Evolutionary conservation across 2,329 filamentous ascomycete genomes (phyloP).

Genomic region (Colletotrichum karsti): DNA sequence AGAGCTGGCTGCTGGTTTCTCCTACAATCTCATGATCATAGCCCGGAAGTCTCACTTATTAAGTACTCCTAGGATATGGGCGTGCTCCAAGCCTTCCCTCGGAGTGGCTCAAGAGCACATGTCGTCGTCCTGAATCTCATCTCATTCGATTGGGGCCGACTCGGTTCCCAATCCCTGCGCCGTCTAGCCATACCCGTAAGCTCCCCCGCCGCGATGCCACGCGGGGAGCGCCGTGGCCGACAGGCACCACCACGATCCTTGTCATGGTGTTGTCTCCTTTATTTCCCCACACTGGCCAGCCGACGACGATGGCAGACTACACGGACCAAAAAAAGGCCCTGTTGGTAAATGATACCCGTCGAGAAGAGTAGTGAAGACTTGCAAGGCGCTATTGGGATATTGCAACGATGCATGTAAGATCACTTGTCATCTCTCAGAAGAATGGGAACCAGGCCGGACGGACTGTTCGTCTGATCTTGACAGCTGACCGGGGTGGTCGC

Average conservation of each 20-base stretch:
- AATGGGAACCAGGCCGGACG: not conserved
- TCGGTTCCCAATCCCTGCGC: not conserved
- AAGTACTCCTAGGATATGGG: not conserved
- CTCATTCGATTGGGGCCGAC: not conserved
- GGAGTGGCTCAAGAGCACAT: not conserved
- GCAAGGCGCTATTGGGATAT: no score
- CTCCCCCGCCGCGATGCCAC: not conserved
- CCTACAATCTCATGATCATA: not conserved
- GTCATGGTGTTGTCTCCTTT: not conserved
- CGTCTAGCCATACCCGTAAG: not conserved
- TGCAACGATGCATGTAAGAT: no score
- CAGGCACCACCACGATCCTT: not conserved
- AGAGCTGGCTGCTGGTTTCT: not conserved
- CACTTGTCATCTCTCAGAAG: not conserved
- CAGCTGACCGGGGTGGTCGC: not conserved
- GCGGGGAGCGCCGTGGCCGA: not conserved
- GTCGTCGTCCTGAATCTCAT: not conserved
- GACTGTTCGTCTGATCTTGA: constrained; percentile 3
- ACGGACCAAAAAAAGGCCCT: not conserved
- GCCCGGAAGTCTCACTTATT: not conserved
- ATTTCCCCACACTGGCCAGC: not conserved
- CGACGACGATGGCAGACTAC: not conserved
- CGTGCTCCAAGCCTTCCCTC: not conserved
- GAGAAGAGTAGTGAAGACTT: not conserved
- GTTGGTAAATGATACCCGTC: not conserved